Base-by-base conservation (phyloP, 768 basidiomycete genomes). In the Hygrophorus russula region DNA sequence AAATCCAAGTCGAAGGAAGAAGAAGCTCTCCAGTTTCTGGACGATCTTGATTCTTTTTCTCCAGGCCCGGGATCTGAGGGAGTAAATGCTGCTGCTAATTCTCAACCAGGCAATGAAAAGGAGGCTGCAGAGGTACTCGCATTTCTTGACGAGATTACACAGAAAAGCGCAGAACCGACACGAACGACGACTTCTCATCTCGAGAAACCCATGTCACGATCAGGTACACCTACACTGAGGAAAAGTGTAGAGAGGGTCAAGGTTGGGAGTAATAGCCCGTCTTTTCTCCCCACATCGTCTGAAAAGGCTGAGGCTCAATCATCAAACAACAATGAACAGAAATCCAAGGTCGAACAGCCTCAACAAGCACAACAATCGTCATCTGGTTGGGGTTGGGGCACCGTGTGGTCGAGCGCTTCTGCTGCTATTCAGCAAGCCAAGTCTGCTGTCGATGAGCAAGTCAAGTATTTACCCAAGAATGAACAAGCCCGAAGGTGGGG, bases 71-170 rank as follows among this genome's bases (percentile, higher is more conserved):
- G 54, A 33, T 50, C 57, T 17, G 30, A 53, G 24, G 14, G 32
- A 28, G 34, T 35, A 2, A 39, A 55, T 1, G 36, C 57, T 7
- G 47, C 53, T 12, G 41, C 50, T 12, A 53, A 54, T 35, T 52
- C 54, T 43, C 45, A 51, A 33, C 46, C 61, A 7, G 54, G 53
- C 37, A 68, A 65, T 31, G 74, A 75, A 49, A 80, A 78, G 27
- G 84, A 92, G 45, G 78, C 82, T 2, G 63, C 61, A 0, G 86
- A 89, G 49, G 91, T 87, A 18, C 76, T 93, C 19, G 91, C 90
- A 12, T 94, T 93, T 68, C 76, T 96, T 33, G 88, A 96, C 59
- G 89, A 96, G 63, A 89, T 94, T 50, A 91, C 87, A 0, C 87
- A 88, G 74, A 93, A 90, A 64, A 84, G 81, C 60, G 71, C 82